phyloP scores from a whole-genome alignment of 2,329 filamentous ascomycete genomes.

The Didymella keratinophila region DNA sequence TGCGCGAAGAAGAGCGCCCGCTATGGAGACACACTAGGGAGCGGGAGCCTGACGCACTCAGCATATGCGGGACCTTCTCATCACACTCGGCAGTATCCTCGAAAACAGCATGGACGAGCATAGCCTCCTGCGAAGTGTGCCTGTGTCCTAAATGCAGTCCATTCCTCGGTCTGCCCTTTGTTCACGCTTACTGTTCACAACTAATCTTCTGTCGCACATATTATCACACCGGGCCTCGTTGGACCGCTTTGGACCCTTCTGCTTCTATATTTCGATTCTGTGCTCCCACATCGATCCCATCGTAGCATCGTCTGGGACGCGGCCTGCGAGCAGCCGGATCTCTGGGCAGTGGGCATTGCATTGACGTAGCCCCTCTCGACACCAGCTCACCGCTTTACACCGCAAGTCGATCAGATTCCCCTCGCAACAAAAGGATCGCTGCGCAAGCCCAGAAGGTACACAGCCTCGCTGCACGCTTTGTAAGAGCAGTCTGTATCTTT shows the following conservation, averaged over 20 bases:
- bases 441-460: constrained; percentile 9
- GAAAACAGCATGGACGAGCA: constrained; percentile 11
- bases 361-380: constrained; percentile 22
- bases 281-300: constrained; percentile 17
- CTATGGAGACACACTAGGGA: constrained; percentile 17
- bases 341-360: constrained; percentile 18
- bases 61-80: constrained; percentile 15
- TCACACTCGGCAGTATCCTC: constrained; percentile 8
- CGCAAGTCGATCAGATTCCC: constrained; percentile 18
- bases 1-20: constrained; percentile 13
- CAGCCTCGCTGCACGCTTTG: constrained; percentile 20
- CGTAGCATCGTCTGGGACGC: constrained; percentile 18
- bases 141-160: constrained; percentile 14
- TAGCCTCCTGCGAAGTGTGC: constrained; percentile 14
- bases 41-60: constrained; percentile 17
- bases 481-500: constrained; percentile 9
- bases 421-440: constrained; percentile 11
- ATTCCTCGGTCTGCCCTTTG: constrained; percentile 14
- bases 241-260: constrained; percentile 8
- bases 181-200: constrained; percentile 14
- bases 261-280: constrained; percentile 23
- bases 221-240: neutral
- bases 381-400: constrained; percentile 18
- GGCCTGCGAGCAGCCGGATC: constrained; percentile 15
- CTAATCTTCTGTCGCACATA: constrained; percentile 19